phyloP scores from a whole-genome alignment of 768 basidiomycete species.

The Russula dissimulans region DNA sequence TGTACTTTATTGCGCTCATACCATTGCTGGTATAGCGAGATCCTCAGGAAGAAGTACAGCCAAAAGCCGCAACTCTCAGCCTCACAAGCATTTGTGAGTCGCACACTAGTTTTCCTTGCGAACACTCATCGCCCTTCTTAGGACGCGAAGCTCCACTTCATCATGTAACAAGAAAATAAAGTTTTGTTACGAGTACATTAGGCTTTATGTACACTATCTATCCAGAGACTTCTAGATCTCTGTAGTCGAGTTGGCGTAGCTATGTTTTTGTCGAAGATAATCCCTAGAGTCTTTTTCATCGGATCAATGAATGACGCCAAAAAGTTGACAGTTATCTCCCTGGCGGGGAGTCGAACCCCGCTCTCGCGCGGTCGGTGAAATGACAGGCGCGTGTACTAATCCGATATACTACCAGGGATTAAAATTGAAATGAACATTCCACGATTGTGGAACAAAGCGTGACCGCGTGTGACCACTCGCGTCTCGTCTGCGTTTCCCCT shows the following conservation, averaged over 20 bases:
- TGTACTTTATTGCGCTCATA: not conserved
- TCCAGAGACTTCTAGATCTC: too few relatives aligned
- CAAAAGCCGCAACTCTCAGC: conserved; percentile 70
- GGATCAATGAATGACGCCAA: not conserved
- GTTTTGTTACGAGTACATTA: too few relatives aligned
- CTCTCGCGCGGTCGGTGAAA: conserved; percentile 23
- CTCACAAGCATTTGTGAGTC: conserved; percentile 54
- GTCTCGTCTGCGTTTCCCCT: not conserved
- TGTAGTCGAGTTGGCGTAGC: too few relatives aligned
- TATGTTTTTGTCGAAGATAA: not conserved
- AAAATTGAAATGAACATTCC: not conserved
- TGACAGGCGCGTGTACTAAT: conserved; percentile 18
- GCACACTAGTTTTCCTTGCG: not conserved
- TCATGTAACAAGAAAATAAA: conserved; percentile 3
- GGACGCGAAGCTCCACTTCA: not conserved
- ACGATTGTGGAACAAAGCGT: not conserved
- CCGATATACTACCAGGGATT: conserved; percentile 13
- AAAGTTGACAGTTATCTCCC: conserved; percentile 5
- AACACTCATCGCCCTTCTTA: not conserved
- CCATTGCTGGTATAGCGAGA: conserved; percentile 29
- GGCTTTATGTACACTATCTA: too few relatives aligned
- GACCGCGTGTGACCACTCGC: conserved; percentile 1
- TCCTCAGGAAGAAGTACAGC: conserved; percentile 50
- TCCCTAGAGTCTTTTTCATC: not conserved
- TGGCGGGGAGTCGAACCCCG: conserved; percentile 31